Evolutionary conservation across 2,329 filamentous ascomycete genomes (phyloP), one percentile per base, ranked within the genome.

Genomic region (Aphanocladium album): DNA sequence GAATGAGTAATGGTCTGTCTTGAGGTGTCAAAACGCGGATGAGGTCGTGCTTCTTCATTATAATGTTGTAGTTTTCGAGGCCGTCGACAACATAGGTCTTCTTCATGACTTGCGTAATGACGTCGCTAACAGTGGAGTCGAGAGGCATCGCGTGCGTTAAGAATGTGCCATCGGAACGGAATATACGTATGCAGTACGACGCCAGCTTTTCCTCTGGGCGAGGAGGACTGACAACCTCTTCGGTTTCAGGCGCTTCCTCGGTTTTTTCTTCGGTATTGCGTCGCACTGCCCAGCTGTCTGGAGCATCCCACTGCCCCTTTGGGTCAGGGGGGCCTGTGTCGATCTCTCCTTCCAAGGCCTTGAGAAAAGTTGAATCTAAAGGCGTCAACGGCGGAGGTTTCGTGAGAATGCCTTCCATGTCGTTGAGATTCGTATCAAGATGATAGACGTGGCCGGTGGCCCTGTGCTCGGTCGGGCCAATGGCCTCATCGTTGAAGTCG

Each of bases 281-380:
- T 66, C 90, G 90, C 27, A 98, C 93, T 55, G 90, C 92, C 95
- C 95, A 99, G 72, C 93, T 97, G 73, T 98, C 93, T 1, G 95
- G 93, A 3, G 93, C 93, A 72, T 96, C 90, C 93, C 93, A 99
- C 3, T 85, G 85, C 1, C 87, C 86, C 60, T 79, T 79, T 2
- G 76, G 76, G 2, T 73, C 72, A n/a, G 47, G 55, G 19, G 69
- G 61, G 33, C 67, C 67, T 19, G 73, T 73, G 30, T 68, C 63
- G 25, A 71, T 74, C 25, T 83, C 80, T 30, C 74, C 71, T 39
- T 83, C 80, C 30, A 76, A 64, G 19, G 72, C 73, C 27, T 73
- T 76, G 61, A 82, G 74, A 60, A 81, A 80, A 64, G 78, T 74
- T 65, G 80, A 80, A 63, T 85, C 87, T 66, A 91, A 86, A 1